phyloP scores from a whole-genome alignment of 2,329 filamentous ascomycete species.

The Thyridium curvatum region DNA sequence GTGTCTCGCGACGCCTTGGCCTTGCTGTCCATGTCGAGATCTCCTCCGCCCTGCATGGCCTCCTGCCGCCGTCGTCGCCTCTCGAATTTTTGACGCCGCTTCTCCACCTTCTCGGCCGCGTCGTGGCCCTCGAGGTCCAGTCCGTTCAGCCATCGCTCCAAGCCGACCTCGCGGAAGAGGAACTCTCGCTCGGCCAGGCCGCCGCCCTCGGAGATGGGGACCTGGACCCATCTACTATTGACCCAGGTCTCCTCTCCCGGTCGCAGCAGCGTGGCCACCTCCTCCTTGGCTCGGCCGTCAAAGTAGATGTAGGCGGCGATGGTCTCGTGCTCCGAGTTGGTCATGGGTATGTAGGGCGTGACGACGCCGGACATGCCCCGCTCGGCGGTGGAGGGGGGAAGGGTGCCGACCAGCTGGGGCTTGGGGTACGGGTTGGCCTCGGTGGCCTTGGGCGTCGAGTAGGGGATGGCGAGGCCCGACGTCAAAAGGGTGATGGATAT shows the following conservation, averaged over 20 bases:
- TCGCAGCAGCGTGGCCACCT: slow-evolving; percentile 87
- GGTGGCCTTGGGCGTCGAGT: slow-evolving; percentile 80
- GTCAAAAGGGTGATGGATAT: slow-evolving; percentile 96
- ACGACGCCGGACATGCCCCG: slow-evolving; percentile 49
- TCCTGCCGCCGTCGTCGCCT: slow-evolving; percentile 60
- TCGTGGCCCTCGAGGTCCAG: slow-evolving; percentile 92
- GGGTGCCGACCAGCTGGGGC: slow-evolving; percentile 71
- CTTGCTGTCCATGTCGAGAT: slow-evolving; percentile 30
- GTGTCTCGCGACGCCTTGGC: slow-evolving; percentile 47
- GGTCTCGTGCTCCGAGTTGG: slow-evolving; percentile 89
- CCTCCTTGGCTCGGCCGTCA: slow-evolving; percentile 89
- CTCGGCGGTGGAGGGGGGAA: slow-evolving; percentile 41
- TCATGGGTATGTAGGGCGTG: slow-evolving; percentile 85
- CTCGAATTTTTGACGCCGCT: slow-evolving; percentile 74
- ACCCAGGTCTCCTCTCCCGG: slow-evolving; percentile 98
- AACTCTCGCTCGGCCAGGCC: slow-evolving; percentile 96
- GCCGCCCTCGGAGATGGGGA: slow-evolving; percentile 84
- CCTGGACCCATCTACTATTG: slow-evolving; percentile 94
- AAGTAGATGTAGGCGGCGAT: slow-evolving; percentile 98
- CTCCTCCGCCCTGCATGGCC: slow-evolving; percentile 28
- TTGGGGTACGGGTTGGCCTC: slow-evolving; percentile 72
- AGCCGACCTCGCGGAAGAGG: slow-evolving; percentile 89
- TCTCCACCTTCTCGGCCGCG: slow-evolving; percentile 83
- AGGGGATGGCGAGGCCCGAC: slow-evolving; percentile 80
- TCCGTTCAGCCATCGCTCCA: slow-evolving; percentile 95